Conservation (phyloP, 306 rosid species). For the Dalbergia cochinchinensis region DNA sequence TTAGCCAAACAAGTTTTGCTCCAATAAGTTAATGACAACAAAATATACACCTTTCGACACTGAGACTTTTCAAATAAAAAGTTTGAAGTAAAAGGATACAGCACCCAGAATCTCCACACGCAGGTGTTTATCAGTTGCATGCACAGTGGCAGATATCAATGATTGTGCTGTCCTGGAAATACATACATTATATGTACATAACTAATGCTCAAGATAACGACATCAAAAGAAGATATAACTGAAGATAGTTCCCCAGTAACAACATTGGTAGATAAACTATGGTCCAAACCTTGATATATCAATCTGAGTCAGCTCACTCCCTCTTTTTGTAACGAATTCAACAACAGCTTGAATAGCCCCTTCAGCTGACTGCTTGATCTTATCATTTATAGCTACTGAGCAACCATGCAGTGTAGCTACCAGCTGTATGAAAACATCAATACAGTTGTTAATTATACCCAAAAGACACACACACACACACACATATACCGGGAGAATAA, state of each 20-base stretch:
- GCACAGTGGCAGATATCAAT: constrained; percentile 76
- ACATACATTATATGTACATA: constrained; percentile 50
- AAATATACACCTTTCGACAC: constrained; percentile 10
- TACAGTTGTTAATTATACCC: constrained; percentile 12
- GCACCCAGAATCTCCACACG: constrained; percentile 96
- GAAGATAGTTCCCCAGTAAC: constrained; percentile 29
- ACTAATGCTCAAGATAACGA: constrained; percentile 37
- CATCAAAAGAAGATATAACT: constrained; percentile 29
- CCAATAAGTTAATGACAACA: constrained; percentile 10
- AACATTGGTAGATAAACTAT: constrained; percentile 27
- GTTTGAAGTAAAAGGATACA: constrained; percentile 67
- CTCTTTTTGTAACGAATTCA: constrained; percentile 84
- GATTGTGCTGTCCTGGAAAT: constrained; percentile 85
- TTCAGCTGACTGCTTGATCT: constrained; percentile 95
- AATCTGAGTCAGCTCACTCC: constrained; percentile 75
- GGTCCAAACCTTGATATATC: constrained; percentile 85
- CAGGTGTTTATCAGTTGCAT: constrained; percentile 86
- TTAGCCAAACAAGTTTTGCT: constrained; percentile 11
- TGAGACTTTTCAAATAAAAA: constrained; percentile 24
- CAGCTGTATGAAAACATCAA: constrained; percentile 63
- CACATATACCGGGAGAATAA: background rate
- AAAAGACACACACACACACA: background rate
- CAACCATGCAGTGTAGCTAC: constrained; percentile 87
- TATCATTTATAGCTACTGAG: constrained; percentile 86
- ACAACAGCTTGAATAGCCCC: constrained; percentile 94